Conservation (phyloP, 805 yeast species). For the Monosporozyma aerobia region DNA sequence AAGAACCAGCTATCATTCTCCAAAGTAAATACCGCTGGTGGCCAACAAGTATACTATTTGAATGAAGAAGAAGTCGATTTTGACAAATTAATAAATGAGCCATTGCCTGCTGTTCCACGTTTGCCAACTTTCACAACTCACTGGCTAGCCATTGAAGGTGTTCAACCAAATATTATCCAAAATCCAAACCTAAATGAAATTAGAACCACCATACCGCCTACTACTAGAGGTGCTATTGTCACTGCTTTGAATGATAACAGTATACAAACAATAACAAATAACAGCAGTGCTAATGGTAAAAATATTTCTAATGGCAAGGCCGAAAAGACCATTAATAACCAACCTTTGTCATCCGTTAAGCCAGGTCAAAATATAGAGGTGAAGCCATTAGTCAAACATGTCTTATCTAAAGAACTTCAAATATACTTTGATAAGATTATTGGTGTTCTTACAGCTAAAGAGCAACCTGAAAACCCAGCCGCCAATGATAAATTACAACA, state of each 20-base stretch:
- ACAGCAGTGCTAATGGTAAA: conserved; percentile 13
- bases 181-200: conserved; percentile 79
- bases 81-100: conserved; percentile 86
- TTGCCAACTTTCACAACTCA: conserved; percentile 88
- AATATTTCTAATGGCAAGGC: background rate
- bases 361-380: conserved; percentile 45
- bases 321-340: conserved; percentile 1
- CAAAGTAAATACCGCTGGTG: conserved; percentile 83
- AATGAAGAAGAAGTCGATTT: conserved; percentile 92
- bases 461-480: conserved; percentile 24
- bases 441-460: conserved; percentile 58
- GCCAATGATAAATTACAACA: conserved; percentile 27
- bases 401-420: conserved; percentile 86
- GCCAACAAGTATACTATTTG: conserved; percentile 85
- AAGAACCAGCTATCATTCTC: conserved; percentile 63
- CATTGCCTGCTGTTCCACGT: conserved; percentile 91
- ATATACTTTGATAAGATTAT: conserved; percentile 87
- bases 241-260: conserved; percentile 47
- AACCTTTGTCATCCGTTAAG: conserved; percentile 28
- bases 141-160: conserved; percentile 98
- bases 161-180: conserved; percentile 95
- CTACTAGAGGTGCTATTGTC: conserved; percentile 74
- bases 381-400: conserved; percentile 90
- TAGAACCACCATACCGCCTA: conserved; percentile 58
- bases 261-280: conserved; percentile 22